These are phyloP conservation scores for Penicillium lagena DNA, from an alignment of 495 filamentous ascomycete genomes.

Conservation along the genomic window DNA sequence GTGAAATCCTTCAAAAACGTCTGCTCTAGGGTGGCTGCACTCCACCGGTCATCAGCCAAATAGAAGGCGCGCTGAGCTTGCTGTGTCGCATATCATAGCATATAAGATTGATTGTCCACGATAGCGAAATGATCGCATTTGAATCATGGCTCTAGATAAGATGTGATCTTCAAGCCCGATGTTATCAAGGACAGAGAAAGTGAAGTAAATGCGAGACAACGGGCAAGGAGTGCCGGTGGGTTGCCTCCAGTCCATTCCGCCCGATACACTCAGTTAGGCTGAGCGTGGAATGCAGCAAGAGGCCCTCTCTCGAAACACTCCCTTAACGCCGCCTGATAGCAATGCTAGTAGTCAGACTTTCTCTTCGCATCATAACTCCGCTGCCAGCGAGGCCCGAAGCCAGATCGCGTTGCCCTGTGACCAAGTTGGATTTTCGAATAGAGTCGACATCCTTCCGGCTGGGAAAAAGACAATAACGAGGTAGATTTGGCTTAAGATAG, in stretches of 20 bases:
- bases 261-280: neutral
- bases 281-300: constrained; percentile 12
- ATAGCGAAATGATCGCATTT: neutral
- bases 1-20: constrained; percentile 1
- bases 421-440: no score
- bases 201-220: constrained; percentile 24
- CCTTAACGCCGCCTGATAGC: constrained; percentile 4
- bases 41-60: constrained; percentile 20
- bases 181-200: constrained; percentile 12
- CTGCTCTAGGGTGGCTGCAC: constrained; percentile 4
- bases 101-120: constrained; percentile 15
- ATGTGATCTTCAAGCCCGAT: constrained; percentile 25
- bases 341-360: neutral
- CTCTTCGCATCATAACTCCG: neutral
- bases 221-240: constrained; percentile 20
- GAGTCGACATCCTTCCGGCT: no score
- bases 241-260: no score
- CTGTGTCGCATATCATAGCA: constrained; percentile 28
- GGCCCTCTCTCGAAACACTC: constrained; percentile 7
- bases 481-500: no score
- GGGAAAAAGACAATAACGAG: no score
- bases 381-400: neutral
- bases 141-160: constrained; percentile 14
- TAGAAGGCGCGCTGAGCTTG: constrained; percentile 25
- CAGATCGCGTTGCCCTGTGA: no score